A percentile compares a stretch with the other conserved stretches of the same genome.
These are phyloP conservation scores for Drosera spatulata DNA, from an alignment of 179 eudicot species.

Conservation along the genomic window DNA sequence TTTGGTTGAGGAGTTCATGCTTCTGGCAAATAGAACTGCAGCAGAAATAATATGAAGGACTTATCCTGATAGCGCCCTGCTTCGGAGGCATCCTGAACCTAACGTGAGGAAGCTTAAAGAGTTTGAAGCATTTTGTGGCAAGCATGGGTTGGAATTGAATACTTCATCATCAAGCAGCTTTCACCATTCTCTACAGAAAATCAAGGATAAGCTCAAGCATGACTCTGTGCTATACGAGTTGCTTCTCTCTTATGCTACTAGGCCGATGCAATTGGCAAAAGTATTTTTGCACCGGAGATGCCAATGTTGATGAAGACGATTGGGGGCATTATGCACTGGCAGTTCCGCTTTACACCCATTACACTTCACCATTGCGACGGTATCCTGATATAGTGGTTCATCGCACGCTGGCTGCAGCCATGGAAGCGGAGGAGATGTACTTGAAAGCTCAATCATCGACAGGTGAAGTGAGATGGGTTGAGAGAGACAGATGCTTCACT, in stretches of 20 bases:
- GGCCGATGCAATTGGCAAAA: constrained; percentile 78
- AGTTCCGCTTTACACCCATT: constrained; percentile 81
- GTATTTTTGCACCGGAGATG: constrained; percentile 79
- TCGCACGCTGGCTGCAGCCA: constrained; percentile 61
- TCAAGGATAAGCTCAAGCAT: constrained; percentile 43
- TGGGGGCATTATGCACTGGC: constrained; percentile 89
- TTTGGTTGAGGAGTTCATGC: constrained; percentile 92
- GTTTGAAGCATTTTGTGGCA: constrained; percentile 44
- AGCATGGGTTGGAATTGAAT: constrained; percentile 68
- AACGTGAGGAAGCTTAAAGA: constrained; percentile 63
- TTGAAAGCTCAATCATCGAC: constrained; percentile 18
- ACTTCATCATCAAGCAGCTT: constrained; percentile 57
- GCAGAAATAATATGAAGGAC: constrained; percentile 78
- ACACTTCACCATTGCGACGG: constrained; percentile 88
- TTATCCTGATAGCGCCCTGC: constrained; percentile 60
- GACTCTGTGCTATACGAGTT: constrained; percentile 67
- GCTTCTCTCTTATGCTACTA: constrained; percentile 68
- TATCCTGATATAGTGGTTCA: constrained; percentile 91
- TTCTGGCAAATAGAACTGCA: constrained; percentile 83
- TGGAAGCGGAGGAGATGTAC: constrained; percentile 72
- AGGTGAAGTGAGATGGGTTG: constrained; percentile 8
- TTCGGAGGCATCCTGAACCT: constrained; percentile 92
- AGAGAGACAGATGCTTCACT: constrained; percentile 38
- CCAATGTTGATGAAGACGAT: constrained; percentile 33
- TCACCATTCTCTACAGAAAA: constrained; percentile 49